These are phyloP conservation scores for Nevesoporus exiguus DNA, from an alignment of 768 basidiomycete genomes.

Conservation along the genomic window DNA sequence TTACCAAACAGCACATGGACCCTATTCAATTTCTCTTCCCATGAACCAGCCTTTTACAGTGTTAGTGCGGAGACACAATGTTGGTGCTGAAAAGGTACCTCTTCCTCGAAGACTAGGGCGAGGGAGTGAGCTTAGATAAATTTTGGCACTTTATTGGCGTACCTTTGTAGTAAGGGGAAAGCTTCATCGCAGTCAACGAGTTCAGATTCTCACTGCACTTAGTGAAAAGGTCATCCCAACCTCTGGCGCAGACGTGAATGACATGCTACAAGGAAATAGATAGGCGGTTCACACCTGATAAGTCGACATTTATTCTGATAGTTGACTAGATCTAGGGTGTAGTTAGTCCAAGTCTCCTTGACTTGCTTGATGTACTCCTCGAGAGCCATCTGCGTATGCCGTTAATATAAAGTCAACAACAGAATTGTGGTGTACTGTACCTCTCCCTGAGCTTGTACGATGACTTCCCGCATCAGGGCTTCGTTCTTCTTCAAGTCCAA, in stretches of 20 bases:
- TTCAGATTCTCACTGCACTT: constrained; percentile 98
- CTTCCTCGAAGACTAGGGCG: constrained; percentile 78
- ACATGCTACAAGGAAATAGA: not conserved
- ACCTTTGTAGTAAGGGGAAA: constrained; percentile 99
- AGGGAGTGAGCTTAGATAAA: constrained; percentile 1
- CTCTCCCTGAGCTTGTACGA: constrained; percentile 97
- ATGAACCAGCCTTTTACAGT: constrained; percentile 64
- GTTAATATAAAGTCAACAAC: constrained; percentile 6
- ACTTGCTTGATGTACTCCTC: constrained; percentile 97
- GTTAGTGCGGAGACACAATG: constrained; percentile 4
- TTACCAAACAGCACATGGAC: constrained; percentile 94
- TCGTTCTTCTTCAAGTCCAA: constrained; percentile 96
- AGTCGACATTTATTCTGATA: constrained; percentile 99
- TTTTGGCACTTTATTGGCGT: constrained; percentile 2
- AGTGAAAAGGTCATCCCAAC: constrained; percentile 95
- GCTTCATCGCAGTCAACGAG: constrained; percentile 93
- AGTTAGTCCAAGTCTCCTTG: constrained; percentile 95
- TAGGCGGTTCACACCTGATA: constrained; percentile 55
- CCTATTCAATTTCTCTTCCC: constrained; percentile 96
- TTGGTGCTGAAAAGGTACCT: constrained; percentile 41
- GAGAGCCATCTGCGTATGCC: constrained; percentile 71
- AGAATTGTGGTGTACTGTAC: constrained; percentile 35
- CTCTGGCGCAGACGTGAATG: constrained; percentile 44
- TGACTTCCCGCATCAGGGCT: constrained; percentile 85
- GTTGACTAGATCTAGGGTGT: constrained; percentile 93